Conservation (phyloP, 176 grass and related monocot species). For the Urochloa ruziziensis region DNA sequence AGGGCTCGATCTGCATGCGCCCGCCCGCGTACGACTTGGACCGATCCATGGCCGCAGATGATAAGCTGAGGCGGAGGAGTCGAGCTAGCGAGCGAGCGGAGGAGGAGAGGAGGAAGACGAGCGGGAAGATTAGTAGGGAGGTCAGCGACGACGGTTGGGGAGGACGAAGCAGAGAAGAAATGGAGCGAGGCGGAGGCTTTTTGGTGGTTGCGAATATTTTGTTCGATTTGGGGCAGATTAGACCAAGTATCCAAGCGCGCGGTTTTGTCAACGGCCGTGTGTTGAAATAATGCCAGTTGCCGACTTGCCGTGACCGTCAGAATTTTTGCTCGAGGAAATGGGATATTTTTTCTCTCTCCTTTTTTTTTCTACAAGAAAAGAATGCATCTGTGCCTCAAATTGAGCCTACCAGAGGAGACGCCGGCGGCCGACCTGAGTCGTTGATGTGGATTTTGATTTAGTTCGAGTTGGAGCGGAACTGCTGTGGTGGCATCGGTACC, state of each 20-base stretch:
- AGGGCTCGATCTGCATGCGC: slow-evolving; percentile 63
- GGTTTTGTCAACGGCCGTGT: not conserved
- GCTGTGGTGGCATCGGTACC: not conserved
- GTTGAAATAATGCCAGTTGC: not conserved
- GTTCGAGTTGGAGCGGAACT: not conserved
- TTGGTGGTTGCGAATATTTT: slow-evolving; percentile 15
- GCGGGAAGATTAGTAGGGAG: not conserved
- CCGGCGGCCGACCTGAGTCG: not conserved
- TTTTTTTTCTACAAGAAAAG: not conserved
- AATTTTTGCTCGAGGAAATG: not conserved
- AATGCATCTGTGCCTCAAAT: too few species aligned
- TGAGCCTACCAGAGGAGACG: not conserved
- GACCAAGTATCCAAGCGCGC: not conserved
- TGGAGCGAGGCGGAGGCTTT: not conserved
- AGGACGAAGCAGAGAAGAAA: not conserved
- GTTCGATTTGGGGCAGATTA: not conserved
- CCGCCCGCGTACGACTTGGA: slow-evolving; percentile 70
- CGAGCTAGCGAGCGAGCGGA: not conserved
- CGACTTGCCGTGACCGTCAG: not conserved
- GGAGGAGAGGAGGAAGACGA: not conserved
- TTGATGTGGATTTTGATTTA: not conserved
- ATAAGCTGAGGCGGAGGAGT: too few species aligned
- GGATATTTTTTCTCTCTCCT: not conserved
- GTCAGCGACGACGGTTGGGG: not conserved
- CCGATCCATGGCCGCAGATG: slow-evolving; percentile 46